Percentiles rank a stretch among this genome's conserved stretches.
These are phyloP conservation scores for Croton setiger DNA, from an alignment of 441 rosid species.

Conservation along the genomic window DNA sequence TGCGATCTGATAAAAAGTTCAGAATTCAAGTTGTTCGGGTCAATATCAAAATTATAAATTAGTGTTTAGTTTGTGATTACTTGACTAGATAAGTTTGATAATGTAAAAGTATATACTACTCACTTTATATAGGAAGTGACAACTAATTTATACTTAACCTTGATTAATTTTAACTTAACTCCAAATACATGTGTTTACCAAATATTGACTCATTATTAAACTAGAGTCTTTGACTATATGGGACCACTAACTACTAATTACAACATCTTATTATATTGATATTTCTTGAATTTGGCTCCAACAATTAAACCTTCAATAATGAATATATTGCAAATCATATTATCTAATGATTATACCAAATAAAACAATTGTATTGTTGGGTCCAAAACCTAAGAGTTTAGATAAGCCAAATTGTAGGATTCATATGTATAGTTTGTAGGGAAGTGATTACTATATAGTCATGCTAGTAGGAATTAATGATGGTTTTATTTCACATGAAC, in stretches of 20 bases:
- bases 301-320: constrained; percentile 13
- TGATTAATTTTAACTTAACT: background rate
- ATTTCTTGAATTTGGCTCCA: constrained; percentile 7
- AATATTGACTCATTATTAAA: background rate
- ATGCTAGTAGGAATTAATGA: constrained; percentile 18
- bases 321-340: constrained; percentile 4
- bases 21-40: no score
- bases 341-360: constrained; percentile 8
- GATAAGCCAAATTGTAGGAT: constrained; percentile 7
- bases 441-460: constrained; percentile 22
- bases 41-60: no score
- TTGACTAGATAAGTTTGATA: background rate
- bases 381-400: constrained; percentile 8
- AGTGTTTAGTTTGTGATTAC: background rate
- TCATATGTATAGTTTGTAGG: constrained; percentile 23
- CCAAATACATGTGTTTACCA: background rate
- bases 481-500: constrained; percentile 3
- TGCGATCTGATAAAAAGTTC: no score
- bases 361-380: constrained; percentile 10
- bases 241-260: constrained; percentile 8
- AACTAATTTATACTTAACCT: no score
- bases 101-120: constrained; percentile 11
- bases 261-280: background rate
- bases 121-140: no score
- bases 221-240: background rate